Conservation (phyloP, 768 basidiomycete genomes). For the Hygrocybe punicea region DNA sequence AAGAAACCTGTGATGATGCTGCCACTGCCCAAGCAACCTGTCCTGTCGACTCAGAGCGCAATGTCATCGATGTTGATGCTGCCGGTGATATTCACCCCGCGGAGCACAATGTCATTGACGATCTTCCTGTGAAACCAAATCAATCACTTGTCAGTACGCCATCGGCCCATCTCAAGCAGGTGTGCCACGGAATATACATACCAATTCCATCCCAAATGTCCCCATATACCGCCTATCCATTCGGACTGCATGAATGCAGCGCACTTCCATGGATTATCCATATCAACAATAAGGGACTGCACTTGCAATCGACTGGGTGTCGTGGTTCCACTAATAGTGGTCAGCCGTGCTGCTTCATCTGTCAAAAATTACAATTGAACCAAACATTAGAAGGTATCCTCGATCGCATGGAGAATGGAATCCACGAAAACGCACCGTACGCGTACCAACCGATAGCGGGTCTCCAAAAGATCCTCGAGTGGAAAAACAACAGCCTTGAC, state of each 20-base stretch:
- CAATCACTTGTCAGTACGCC: background rate
- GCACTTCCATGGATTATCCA: too few species aligned
- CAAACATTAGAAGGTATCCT: slow-evolving; percentile 13
- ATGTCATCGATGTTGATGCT: too few species aligned
- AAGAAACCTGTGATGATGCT: background rate
- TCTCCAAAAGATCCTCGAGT: background rate
- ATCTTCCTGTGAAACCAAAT: background rate
- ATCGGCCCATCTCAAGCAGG: background rate
- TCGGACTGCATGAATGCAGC: slow-evolving; percentile 2
- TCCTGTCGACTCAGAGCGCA: background rate
- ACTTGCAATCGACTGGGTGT: background rate
- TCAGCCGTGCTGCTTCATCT: background rate
- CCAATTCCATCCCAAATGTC: background rate
- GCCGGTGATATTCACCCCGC: background rate
- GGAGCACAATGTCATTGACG: background rate
- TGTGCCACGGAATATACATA: background rate
- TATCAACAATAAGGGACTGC: background rate
- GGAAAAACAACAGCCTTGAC: slow-evolving; percentile 8
- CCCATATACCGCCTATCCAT: slow-evolving; percentile 18
- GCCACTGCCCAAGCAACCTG: background rate
- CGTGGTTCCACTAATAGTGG: background rate
- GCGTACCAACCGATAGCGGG: slow-evolving; percentile 11
- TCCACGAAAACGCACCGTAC: slow-evolving; percentile 12
- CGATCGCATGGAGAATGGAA: slow-evolving; percentile 15
- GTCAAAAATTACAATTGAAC: background rate